Conservation (phyloP, 2,329 filamentous ascomycete genomes). For the Trichoderma sp. region DNA sequence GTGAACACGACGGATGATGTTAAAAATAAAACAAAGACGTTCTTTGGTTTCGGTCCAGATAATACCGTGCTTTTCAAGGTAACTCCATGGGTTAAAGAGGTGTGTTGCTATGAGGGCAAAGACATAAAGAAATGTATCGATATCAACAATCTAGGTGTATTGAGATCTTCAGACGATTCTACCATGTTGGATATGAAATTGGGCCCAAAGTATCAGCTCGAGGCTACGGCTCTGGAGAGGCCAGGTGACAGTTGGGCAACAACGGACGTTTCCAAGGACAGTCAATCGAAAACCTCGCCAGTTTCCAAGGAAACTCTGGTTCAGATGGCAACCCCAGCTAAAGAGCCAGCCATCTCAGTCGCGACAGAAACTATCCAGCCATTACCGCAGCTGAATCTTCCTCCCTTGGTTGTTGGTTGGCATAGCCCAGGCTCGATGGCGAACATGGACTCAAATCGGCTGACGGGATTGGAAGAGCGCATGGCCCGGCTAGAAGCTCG, state of each 20-base stretch:
- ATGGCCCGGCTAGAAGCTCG: neutral
- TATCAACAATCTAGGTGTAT: neutral
- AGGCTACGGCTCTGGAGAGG: too few relatives aligned
- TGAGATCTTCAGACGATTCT: too few relatives aligned
- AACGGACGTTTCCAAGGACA: too few relatives aligned
- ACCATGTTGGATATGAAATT: neutral
- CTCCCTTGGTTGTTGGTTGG: neutral
- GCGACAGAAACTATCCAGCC: neutral
- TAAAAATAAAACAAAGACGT: accelerated
- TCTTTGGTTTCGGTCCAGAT: neutral
- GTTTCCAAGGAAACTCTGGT: neutral
- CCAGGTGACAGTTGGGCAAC: too few relatives aligned
- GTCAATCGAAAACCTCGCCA: neutral
- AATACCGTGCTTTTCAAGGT: neutral
- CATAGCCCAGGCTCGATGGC: neutral
- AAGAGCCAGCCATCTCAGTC: neutral
- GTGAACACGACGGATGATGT: accelerated
- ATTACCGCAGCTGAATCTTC: neutral
- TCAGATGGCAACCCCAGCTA: neutral
- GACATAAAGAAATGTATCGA: neutral
- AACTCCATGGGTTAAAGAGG: neutral
- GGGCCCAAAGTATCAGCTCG: neutral
- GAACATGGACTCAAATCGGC: neutral
- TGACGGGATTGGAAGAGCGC: neutral
- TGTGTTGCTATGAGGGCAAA: neutral